phyloP scores from a whole-genome alignment of 345 rosid genomes.

The Pistacia atlantica region DNA sequence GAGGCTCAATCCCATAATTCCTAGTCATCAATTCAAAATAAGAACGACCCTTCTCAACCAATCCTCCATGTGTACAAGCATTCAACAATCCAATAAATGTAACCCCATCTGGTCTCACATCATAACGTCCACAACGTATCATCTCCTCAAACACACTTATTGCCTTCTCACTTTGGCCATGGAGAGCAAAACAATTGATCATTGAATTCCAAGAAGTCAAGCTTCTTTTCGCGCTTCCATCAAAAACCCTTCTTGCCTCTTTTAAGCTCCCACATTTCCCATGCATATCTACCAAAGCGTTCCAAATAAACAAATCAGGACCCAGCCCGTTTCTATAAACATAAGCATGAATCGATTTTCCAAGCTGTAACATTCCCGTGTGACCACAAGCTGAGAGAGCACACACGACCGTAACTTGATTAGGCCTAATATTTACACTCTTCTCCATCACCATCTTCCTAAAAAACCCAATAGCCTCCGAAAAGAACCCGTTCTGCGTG shows the following conservation, averaged over 20 bases:
- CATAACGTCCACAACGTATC: slow-evolving; percentile 33
- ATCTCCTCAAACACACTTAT: slow-evolving; percentile 66
- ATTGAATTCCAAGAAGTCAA: slow-evolving; percentile 79
- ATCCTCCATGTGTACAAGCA: slow-evolving; percentile 25
- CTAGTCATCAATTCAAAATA: slow-evolving; percentile 62
- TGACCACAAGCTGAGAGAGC: slow-evolving; percentile 77
- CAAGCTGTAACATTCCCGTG: slow-evolving; percentile 67
- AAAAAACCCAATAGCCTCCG: slow-evolving; percentile 57
- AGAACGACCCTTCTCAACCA: neutral
- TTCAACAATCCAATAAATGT: slow-evolving; percentile 77
- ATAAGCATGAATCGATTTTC: slow-evolving; percentile 69
- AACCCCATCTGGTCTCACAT: slow-evolving; percentile 49
- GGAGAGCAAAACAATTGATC: slow-evolving; percentile 85
- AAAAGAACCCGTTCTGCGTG: slow-evolving; percentile 75
- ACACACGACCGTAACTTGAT: slow-evolving; percentile 69
- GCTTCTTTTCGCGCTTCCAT: slow-evolving; percentile 42
- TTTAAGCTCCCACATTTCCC: slow-evolving; percentile 82
- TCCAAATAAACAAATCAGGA: slow-evolving; percentile 53
- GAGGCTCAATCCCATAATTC: slow-evolving; percentile 52
- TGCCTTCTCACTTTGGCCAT: slow-evolving; percentile 61
- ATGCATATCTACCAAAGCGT: slow-evolving; percentile 76
- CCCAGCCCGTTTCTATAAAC: slow-evolving; percentile 45
- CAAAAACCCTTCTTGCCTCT: slow-evolving; percentile 57
- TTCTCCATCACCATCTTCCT: slow-evolving; percentile 50
- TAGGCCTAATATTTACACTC: slow-evolving; percentile 42